Evolutionary conservation across 306 rosid species (phyloP).

Genomic region (Mucuna pruriens): DNA sequence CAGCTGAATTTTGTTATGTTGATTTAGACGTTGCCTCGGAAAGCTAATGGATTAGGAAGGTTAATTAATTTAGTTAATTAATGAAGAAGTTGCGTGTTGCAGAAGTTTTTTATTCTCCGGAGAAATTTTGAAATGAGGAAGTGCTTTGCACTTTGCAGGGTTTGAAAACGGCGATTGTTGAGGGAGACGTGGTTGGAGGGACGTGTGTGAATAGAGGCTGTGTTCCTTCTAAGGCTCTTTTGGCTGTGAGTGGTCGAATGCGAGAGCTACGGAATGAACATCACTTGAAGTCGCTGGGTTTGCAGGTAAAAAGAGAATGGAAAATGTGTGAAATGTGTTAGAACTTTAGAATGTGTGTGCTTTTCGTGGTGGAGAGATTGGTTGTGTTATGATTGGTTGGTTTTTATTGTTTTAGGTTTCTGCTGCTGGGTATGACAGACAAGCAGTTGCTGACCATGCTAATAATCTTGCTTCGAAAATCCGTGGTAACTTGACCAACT

Average conservation of each 20-base stretch:
- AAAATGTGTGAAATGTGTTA: neutral
- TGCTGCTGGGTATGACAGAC: slow-evolving; percentile 82
- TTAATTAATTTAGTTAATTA: neutral
- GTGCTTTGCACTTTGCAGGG: slow-evolving; percentile 63
- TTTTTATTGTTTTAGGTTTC: slow-evolving; percentile 55
- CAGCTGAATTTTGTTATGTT: slow-evolving; percentile 4
- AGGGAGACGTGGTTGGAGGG: slow-evolving; percentile 88
- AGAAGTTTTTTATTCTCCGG: slow-evolving; percentile 19
- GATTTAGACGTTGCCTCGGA: too few species aligned
- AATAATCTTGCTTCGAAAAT: slow-evolving; percentile 86
- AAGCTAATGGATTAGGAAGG: neutral
- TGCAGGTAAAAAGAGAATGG: slow-evolving; percentile 58
- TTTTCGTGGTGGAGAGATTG: neutral
- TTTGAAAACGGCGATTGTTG: slow-evolving; percentile 80
- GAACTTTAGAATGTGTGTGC: neutral
- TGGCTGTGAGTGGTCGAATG: slow-evolving; percentile 93
- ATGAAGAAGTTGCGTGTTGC: neutral
- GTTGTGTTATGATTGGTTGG: neutral
- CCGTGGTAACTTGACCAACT: slow-evolving; percentile 73
- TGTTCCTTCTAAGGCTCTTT: slow-evolving; percentile 88
- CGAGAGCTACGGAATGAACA: slow-evolving; percentile 76
- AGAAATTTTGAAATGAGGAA: slow-evolving; percentile 16
- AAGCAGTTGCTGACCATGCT: slow-evolving; percentile 93
- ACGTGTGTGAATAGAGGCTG: slow-evolving; percentile 91
- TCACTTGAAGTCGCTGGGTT: slow-evolving; percentile 81